Evolutionary conservation across 768 basidiomycete species (phyloP).

Genomic region (Cystobasidium tubakii): DNA sequence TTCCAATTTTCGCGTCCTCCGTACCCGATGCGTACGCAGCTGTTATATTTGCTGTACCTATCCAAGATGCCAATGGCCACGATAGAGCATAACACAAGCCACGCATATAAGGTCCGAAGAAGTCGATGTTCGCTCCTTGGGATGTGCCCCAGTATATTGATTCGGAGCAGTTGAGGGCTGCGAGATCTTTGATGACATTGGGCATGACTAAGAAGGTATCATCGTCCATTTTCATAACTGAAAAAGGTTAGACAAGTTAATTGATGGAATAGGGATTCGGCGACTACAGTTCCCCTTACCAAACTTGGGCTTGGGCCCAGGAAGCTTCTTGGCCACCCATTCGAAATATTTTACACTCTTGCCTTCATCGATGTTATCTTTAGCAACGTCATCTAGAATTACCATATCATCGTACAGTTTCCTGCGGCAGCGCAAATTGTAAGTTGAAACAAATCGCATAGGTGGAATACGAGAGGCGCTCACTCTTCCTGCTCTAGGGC

Average conservation of each 20-base stretch:
- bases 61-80: slow-evolving; percentile 29
- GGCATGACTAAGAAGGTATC: slow-evolving; percentile 32
- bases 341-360: slow-evolving; percentile 29
- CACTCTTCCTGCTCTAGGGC: slow-evolving; percentile 15
- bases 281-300: no score
- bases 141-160: slow-evolving; percentile 26
- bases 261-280: no score
- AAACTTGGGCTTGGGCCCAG: slow-evolving; percentile 23
- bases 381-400: slow-evolving; percentile 14
- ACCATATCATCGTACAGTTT: slow-evolving; percentile 14
- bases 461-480: not conserved
- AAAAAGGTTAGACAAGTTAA: not conserved
- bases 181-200: slow-evolving; percentile 17
- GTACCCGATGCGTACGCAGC: not conserved
- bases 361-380: slow-evolving; percentile 31
- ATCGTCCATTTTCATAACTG: slow-evolving; percentile 32
- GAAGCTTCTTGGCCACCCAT: slow-evolving; percentile 3
- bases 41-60: slow-evolving; percentile 19
- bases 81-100: slow-evolving; percentile 29
- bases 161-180: slow-evolving; percentile 14
- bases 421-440: not conserved
- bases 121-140: slow-evolving; percentile 12
- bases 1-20: slow-evolving; percentile 14
- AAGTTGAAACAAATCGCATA: not conserved
- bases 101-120: slow-evolving; percentile 27